These are phyloP conservation scores for Rhinocladiella similis DNA, from an alignment of 2,329 filamentous ascomycete species.

Conservation along the genomic window DNA sequence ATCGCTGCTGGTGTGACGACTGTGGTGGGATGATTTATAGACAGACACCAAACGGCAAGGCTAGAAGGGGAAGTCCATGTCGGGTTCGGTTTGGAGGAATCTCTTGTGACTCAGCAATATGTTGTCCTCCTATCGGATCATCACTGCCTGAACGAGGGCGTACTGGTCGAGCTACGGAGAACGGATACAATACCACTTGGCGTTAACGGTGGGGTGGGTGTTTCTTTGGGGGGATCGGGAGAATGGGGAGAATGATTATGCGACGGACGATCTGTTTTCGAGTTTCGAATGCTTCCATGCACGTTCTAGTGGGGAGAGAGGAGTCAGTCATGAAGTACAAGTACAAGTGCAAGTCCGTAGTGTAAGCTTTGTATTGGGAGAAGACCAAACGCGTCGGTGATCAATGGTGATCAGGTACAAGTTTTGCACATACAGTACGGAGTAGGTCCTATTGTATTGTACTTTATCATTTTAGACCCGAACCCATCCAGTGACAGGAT, in stretches of 20 bases:
- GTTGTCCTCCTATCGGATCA: too few relatives aligned
- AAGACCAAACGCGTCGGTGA: neutral
- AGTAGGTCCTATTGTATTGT: too few relatives aligned
- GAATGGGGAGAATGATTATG: slow-evolving; percentile 5
- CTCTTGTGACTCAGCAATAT: too few relatives aligned
- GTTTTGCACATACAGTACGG: neutral
- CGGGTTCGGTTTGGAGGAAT: too few relatives aligned
- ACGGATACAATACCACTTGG: too few relatives aligned
- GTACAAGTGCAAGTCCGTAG: too few relatives aligned
- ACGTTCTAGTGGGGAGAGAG: slow-evolving; percentile 7
- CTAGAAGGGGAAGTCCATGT: neutral
- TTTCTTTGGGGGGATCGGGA: too few relatives aligned
- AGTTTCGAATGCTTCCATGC: slow-evolving; percentile 10
- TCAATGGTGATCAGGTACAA: neutral
- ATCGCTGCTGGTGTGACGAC: slow-evolving; percentile 31
- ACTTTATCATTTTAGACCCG: neutral
- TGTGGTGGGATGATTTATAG: neutral
- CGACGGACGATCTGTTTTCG: neutral
- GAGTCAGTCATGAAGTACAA: neutral
- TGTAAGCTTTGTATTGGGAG: neutral
- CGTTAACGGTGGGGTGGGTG: too few relatives aligned
- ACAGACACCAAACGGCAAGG: neutral
- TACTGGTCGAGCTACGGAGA: too few relatives aligned
- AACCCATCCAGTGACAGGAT: too few relatives aligned
- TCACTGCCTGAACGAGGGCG: too few relatives aligned